A percentile compares a stretch with the other conserved stretches of the same genome.
These are phyloP conservation scores for Aspergillus sclerotioniger DNA, from an alignment of 495 filamentous ascomycete genomes.

Conservation along the genomic window DNA sequence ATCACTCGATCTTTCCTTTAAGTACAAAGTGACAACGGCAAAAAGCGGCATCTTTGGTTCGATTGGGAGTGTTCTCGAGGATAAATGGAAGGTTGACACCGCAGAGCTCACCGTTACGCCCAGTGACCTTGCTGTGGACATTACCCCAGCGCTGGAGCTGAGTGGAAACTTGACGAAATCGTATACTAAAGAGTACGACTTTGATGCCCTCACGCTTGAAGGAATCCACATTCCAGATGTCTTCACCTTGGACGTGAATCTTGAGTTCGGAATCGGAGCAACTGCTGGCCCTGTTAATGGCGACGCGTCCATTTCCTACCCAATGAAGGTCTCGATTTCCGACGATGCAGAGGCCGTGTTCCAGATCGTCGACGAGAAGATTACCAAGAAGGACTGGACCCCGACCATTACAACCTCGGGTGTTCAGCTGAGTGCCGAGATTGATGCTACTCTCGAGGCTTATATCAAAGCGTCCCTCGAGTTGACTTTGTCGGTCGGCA, in stretches of 20 bases:
- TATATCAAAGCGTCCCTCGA: constrained; percentile 28
- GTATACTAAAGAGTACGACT: constrained; percentile 20
- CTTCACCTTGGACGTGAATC: constrained; percentile 30
- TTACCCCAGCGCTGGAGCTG: constrained; percentile 25
- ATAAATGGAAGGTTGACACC: not conserved
- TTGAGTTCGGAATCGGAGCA: constrained; percentile 23
- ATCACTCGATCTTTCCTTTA: constrained; percentile 34
- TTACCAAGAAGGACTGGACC: not conserved
- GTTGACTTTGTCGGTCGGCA: constrained; percentile 27
- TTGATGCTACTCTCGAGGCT: constrained; percentile 22
- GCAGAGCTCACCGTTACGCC: constrained; percentile 19
- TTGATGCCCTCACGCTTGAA: constrained; percentile 6
- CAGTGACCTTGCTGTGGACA: constrained; percentile 26
- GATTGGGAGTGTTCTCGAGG: constrained; percentile 15
- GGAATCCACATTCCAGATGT: constrained; percentile 31
- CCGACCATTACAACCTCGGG: constrained; percentile 23
- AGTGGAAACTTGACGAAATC: constrained; percentile 25
- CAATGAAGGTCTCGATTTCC: constrained; percentile 22
- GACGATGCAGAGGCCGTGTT: constrained; percentile 30
- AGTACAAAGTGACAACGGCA: constrained; percentile 20
- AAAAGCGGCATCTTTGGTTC: constrained; percentile 23
- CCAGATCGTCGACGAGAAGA: constrained; percentile 20
- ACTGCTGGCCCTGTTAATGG: constrained; percentile 22
- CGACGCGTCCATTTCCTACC: constrained; percentile 20
- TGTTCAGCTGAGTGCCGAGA: constrained; percentile 26